Percentiles rank a stretch among this genome's conserved stretches.
Conservation (phyloP, 2,329 filamentous ascomycete species). For the Aureobasidium musti region DNA sequence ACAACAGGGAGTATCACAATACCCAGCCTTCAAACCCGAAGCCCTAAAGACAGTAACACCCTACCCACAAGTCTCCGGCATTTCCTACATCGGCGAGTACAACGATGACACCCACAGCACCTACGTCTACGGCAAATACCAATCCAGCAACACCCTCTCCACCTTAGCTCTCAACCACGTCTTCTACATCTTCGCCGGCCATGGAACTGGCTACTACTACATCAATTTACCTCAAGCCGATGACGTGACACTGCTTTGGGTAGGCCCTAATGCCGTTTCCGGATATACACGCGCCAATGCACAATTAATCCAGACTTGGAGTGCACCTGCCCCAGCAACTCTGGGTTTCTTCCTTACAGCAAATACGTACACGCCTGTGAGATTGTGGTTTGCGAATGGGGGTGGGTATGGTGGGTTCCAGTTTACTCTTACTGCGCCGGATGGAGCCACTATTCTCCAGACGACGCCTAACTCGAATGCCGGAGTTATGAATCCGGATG, state of each 20-base stretch:
- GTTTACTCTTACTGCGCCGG: slow-evolving; percentile 24
- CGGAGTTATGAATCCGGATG: slow-evolving; percentile 9
- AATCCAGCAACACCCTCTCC: neutral
- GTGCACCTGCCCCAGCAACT: neutral
- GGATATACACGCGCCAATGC: slow-evolving; percentile 34
- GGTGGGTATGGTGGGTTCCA: slow-evolving; percentile 17
- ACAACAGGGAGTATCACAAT: slow-evolving; percentile 14
- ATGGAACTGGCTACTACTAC: slow-evolving; percentile 35
- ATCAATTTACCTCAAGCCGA: slow-evolving; percentile 35
- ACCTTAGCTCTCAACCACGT: slow-evolving; percentile 25
- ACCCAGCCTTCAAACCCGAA: slow-evolving; percentile 28
- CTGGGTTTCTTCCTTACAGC: slow-evolving; percentile 23
- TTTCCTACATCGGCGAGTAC: slow-evolving; percentile 28
- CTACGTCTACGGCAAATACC: slow-evolving; percentile 13
- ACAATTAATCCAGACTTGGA: slow-evolving; percentile 30
- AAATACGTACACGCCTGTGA: slow-evolving; percentile 26
- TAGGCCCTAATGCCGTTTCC: slow-evolving; percentile 34
- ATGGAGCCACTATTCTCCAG: slow-evolving; percentile 19
- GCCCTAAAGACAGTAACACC: slow-evolving; percentile 18
- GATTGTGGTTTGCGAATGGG: slow-evolving; percentile 24
- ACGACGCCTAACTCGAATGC: neutral
- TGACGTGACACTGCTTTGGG: slow-evolving; percentile 36
- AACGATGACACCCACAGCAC: neutral
- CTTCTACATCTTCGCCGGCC: slow-evolving; percentile 30
- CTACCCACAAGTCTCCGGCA: neutral